Percentiles rank a stretch among this genome's conserved stretches.
These are phyloP conservation scores for Globisporangium irregulare DNA, from an alignment of 352 stramenopile species.

Conservation along the genomic window DNA sequence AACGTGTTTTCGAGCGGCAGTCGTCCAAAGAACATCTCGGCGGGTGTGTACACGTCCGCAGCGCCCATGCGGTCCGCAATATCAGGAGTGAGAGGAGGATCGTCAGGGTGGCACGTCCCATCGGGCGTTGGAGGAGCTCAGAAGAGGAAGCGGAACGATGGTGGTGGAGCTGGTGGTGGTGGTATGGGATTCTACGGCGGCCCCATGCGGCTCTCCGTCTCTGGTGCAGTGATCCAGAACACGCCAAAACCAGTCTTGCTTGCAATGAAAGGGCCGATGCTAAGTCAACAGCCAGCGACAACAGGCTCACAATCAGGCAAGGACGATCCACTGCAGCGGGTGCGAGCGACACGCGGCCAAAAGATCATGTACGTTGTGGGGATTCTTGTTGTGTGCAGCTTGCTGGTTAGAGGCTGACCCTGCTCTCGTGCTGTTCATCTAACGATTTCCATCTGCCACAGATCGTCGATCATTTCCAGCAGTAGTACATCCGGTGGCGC, in stretches of 20 bases:
- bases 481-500: background rate
- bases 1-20: slow-evolving; percentile 48
- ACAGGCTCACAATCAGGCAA: background rate
- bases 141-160: slow-evolving; percentile 55
- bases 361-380: slow-evolving; percentile 40
- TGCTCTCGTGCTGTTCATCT: background rate
- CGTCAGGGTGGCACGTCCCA: slow-evolving; percentile 19
- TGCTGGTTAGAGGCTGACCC: background rate
- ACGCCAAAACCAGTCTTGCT: background rate
- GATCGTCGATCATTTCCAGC: slow-evolving; percentile 30
- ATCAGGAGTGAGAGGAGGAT: background rate
- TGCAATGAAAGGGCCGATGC: slow-evolving; percentile 9
- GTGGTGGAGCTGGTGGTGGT: background rate
- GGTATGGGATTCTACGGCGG: slow-evolving; percentile 32
- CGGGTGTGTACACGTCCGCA: slow-evolving; percentile 64
- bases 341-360: slow-evolving; percentile 25
- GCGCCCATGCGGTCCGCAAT: slow-evolving; percentile 13
- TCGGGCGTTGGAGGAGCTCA: slow-evolving; percentile 22
- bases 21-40: slow-evolving; percentile 74
- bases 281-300: background rate
- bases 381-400: background rate
- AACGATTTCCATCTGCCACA: slow-evolving; percentile 7
- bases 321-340: background rate
- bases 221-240: slow-evolving; percentile 44
- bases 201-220: slow-evolving; percentile 48